Conservation (phyloP, 1,284 basidiomycete species). For the Pulchroboletus neoregius region DNA sequence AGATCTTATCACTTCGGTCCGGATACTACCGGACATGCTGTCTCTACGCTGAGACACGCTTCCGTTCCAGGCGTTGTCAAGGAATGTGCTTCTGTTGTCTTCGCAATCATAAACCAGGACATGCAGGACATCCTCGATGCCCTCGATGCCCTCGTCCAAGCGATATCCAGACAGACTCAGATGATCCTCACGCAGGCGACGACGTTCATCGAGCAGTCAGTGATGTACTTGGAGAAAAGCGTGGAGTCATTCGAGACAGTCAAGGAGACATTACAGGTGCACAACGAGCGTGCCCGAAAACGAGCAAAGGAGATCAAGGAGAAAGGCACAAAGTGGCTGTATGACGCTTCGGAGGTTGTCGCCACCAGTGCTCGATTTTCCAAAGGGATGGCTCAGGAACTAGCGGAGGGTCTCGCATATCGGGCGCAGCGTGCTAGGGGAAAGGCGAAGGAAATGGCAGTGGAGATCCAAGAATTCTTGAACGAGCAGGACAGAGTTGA, state of each 20-base stretch:
- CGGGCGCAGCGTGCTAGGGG: conserved; percentile 45
- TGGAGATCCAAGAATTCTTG: conserved; percentile 28
- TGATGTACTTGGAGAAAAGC: conserved; percentile 34
- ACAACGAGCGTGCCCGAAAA: conserved; percentile 54
- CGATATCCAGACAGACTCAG: conserved; percentile 41
- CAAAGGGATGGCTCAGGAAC: conserved; percentile 42
- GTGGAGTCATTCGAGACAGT: conserved; percentile 25
- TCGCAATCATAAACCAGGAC: conserved; percentile 44
- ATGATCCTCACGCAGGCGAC: conserved; percentile 40
- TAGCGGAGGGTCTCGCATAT: conserved; percentile 29
- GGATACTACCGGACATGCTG: conserved; percentile 19
- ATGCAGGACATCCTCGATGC: conserved; percentile 57
- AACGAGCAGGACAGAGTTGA: conserved; percentile 18
- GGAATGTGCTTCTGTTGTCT: conserved; percentile 45
- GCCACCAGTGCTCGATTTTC: conserved; percentile 41
- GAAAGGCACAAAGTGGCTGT: conserved; percentile 42
- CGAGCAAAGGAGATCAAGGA: conserved; percentile 54
- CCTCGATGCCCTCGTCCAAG: conserved; percentile 54
- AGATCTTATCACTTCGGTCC: conserved; percentile 4
- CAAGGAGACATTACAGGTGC: conserved; percentile 43
- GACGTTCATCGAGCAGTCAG: conserved; percentile 44
- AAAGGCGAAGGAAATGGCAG: conserved; percentile 42
- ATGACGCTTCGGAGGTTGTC: conserved; percentile 39
- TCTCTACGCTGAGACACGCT: conserved; percentile 30
- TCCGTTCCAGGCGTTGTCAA: conserved; percentile 39